These are phyloP conservation scores for Gastrolobium villosum DNA, from an alignment of 306 rosid genomes.

Conservation along the genomic window DNA sequence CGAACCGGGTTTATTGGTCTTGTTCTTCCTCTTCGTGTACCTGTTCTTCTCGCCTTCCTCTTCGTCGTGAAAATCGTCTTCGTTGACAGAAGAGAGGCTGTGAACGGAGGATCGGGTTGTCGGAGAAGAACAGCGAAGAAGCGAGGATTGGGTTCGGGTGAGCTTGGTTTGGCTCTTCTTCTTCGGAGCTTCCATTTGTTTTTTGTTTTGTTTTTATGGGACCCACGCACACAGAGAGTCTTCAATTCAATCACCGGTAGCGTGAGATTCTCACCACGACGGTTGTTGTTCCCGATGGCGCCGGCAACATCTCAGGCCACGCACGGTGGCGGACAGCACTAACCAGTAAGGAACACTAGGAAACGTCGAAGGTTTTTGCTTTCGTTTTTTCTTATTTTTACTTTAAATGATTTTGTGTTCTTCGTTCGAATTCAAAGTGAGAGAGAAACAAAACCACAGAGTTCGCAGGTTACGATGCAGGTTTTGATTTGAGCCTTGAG, in stretches of 20 bases:
- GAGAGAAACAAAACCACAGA: not conserved
- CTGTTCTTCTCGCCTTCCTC: conserved; percentile 52
- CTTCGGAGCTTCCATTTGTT: conserved; percentile 76
- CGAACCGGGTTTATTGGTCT: conserved; percentile 47
- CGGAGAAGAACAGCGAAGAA: conserved; percentile 84
- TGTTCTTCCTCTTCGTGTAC: conserved; percentile 47
- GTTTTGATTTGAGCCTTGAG: conserved; percentile 8
- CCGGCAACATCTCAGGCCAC: conserved; percentile 74
- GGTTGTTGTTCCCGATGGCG: conserved; percentile 48
- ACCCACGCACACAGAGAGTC: not conserved
- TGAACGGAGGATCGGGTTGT: conserved; percentile 82
- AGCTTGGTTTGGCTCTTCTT: conserved; percentile 72
- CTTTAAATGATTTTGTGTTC: not conserved
- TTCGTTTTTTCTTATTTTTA: not conserved
- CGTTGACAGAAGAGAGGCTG: conserved; percentile 71
- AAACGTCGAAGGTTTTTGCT: not conserved
- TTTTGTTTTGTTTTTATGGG: not conserved
- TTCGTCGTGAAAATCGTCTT: conserved; percentile 54
- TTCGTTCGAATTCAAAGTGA: not conserved
- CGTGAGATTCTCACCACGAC: conserved; percentile 61
- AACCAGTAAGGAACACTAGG: not conserved
- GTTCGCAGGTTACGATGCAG: conserved; percentile 44
- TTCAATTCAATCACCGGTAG: conserved; percentile 49
- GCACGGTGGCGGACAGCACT: conserved; percentile 38
- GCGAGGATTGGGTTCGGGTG: conserved; percentile 82